Base-by-base conservation (phyloP, 2,329 filamentous ascomycete species). In the Monosporascus sp. region DNA sequence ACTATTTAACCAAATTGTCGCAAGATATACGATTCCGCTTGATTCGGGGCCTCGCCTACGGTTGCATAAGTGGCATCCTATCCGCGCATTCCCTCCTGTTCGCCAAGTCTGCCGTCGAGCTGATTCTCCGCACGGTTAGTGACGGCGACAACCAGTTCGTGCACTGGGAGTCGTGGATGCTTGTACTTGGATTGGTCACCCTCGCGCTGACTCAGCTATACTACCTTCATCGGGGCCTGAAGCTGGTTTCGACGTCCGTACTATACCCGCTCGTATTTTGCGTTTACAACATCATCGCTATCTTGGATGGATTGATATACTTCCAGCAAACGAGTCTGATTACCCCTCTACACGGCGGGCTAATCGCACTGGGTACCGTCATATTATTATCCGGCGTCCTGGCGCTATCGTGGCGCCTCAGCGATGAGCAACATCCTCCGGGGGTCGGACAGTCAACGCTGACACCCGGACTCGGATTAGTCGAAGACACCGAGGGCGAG, bases 271-370 rank as follows among this genome's bases (percentile, higher is more conserved):
- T 97, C 63, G 92, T 97, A 40, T 99, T 99, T 73, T 99, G 94
- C 78, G 85, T 97, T 59, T 99, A 97, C 79, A 99, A 99, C 78
- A 96, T 99, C 65, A 92, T 97, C 66, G 94, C 94, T 60, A 99
- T 99, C 62, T 78, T 97, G 61, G 94, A 99, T 72, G 94, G 94
- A 35, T 79, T 99, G 61, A 96, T 99, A 64, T 99, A 97, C 73
- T 99, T 97, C 74, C 82, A 88, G 63, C 94, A 99, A 72, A 88
- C 87, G 51, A 87, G 91, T 59, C 80, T 89, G 52, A 84, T 99
- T 58, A 85, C 86, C 17, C 78, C 84, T 1, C 72, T 94, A 2
- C 86, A 90, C 65, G 93, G 89, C 17, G 84, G 85, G 38, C 80
- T 95, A 44, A 96, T 97, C 58, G 84, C 91, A 0, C 71, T 99